A percentile compares a stretch with the other conserved stretches of the same genome.
Evolutionary conservation across 163 green algal genomes (phyloP).

Genomic region (Coccomyxa subellipsoidea): DNA sequence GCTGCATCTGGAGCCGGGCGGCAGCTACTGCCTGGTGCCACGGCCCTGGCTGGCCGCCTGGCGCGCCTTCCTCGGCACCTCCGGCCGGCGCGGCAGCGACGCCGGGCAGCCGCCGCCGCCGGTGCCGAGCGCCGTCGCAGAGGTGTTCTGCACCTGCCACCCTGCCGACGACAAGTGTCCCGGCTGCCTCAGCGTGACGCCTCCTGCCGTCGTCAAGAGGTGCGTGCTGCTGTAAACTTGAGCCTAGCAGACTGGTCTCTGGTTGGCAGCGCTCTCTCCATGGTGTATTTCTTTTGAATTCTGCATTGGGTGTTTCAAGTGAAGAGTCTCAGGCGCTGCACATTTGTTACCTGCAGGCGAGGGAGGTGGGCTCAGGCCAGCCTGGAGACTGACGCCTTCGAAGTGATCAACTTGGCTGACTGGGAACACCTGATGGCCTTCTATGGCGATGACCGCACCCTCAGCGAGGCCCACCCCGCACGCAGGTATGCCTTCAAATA

Average conservation of each 20-base stretch:
- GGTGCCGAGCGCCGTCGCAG: not conserved
- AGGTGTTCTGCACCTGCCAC: not conserved
- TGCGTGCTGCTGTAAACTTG: no score
- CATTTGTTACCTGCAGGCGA: not conserved
- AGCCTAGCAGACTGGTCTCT: no score
- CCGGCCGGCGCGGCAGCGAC: not conserved
- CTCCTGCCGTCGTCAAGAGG: slow-evolving; percentile 6
- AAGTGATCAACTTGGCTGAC: slow-evolving; percentile 24
- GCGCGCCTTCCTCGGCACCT: slow-evolving; percentile 32
- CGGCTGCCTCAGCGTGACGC: not conserved
- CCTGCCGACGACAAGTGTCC: not conserved
- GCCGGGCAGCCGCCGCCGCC: not conserved
- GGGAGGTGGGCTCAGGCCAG: slow-evolving; percentile 32
- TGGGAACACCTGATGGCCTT: slow-evolving; percentile 21
- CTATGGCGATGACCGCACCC: not conserved
- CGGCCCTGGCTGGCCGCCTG: slow-evolving; percentile 39
- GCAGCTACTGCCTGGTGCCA: slow-evolving; percentile 35
- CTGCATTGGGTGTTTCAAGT: not conserved
- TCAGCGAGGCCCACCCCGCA: not conserved
- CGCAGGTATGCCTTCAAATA: not conserved
- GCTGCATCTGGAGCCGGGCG: slow-evolving; percentile 22
- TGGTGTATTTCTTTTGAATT: not conserved
- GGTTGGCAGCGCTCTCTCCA: no score
- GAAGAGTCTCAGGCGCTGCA: not conserved
- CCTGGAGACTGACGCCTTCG: slow-evolving; percentile 18